Percentiles rank a stretch among this genome's conserved stretches.
These are phyloP conservation scores for Vanderwaltozyma yarrowii DNA, from an alignment of 805 yeast genomes.

Conservation along the genomic window DNA sequence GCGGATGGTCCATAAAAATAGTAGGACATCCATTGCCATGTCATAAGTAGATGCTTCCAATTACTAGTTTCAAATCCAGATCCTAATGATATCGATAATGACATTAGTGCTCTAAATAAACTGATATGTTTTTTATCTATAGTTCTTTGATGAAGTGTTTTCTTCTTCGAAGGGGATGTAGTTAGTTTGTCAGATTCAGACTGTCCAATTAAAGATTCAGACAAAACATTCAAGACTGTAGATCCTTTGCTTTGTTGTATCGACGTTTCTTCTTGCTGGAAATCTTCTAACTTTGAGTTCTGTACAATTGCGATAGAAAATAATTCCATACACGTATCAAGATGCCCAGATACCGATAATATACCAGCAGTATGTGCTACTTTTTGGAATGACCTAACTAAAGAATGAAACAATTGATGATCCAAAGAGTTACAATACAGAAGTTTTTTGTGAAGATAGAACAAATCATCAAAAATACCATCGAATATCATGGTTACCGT, in stretches of 20 bases:
- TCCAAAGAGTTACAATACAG: conserved; percentile 57
- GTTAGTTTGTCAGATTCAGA: not conserved
- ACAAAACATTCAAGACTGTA: conserved; percentile 13
- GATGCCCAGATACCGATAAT: conserved; percentile 41
- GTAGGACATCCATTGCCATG: conserved; percentile 74
- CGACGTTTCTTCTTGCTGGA: not conserved
- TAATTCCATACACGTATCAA: conserved; percentile 48
- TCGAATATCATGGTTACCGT: conserved; percentile 18
- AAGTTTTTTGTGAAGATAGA: conserved; percentile 39
- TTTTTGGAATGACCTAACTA: conserved; percentile 68
- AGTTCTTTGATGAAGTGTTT: conserved; percentile 30
- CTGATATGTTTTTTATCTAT: conserved; percentile 61
- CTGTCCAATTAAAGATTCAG: conserved; percentile 15
- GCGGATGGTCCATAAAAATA: conserved; percentile 53
- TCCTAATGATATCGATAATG: conserved; percentile 75
- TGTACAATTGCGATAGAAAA: conserved; percentile 38
- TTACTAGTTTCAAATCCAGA: conserved; percentile 46
- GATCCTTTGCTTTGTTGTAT: not conserved
- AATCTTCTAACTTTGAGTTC: conserved; percentile 22
- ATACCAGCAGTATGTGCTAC: conserved; percentile 77
- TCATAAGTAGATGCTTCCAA: conserved; percentile 54
- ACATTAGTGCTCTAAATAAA: conserved; percentile 68
- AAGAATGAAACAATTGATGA: conserved; percentile 52
- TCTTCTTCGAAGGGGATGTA: conserved; percentile 2
- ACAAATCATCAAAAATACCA: conserved; percentile 32